Base-by-base conservation (phyloP, 2,329 filamentous ascomycete genomes). In the Cryphonectria naterciae region DNA sequence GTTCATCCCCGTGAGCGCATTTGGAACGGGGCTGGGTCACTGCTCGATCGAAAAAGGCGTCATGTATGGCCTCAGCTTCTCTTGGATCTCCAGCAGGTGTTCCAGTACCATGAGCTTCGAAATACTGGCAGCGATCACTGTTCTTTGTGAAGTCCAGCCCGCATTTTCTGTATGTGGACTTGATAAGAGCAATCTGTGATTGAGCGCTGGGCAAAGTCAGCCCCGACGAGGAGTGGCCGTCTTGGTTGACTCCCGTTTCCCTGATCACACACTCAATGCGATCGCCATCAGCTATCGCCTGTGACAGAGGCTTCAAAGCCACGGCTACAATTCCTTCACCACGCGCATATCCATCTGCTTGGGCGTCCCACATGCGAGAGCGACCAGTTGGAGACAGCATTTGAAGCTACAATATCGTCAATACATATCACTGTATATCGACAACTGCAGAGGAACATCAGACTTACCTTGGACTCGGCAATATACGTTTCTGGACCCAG, bases 221-320 rank as follows among this genome's bases (percentile, higher is more conserved):
- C n/a, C n/a, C n/a, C n/a, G n/a, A n/a, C n/a, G n/a, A n/a, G n/a
- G 85, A 87, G 66, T 73, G 75, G 7, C 86, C 86, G 71, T 88
- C 85, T 35, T 79, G 79, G 69, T 85, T 85, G 56, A 79, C 68
- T 22, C 77, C 81, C 0, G 81, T 82, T 37, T 80, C 81, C 0
- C 83, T 80, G 62, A 87, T 81, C 41, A 85, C 71, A 13, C 78
- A 79, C 35, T 80, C 75, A 52, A 85, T 82, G 0, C 71, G 22
- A 54, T 82, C 80, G 0, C 83, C 83, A 65, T 86, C 85, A 5
- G 76, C 76, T 6, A 88, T 68, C 0, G 87, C 87, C 41, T 79
- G 78, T 15, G 80, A 80, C n/a, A 81, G 76, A 2, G 76, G 80
- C 76, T 88, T 88, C 1, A 88, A 71, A 0, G 87, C 70, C 0